A percentile compares a stretch with the other conserved stretches of the same genome.
These are phyloP conservation scores for Saccharomycopsis sp. DNA, from an alignment of 805 yeast species.

Conservation along the genomic window DNA sequence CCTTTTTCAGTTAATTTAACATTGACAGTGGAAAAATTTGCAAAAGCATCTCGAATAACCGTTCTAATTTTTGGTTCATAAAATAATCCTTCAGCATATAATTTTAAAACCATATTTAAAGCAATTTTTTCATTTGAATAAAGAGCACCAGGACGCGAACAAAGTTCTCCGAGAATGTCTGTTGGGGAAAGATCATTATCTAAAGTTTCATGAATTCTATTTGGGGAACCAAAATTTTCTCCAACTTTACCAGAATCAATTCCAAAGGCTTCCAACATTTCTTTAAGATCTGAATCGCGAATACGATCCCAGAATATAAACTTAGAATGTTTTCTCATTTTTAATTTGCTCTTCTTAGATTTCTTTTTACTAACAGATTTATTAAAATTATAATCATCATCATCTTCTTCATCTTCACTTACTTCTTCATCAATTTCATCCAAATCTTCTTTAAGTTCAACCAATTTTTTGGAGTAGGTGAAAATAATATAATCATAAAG, in stretches of 20 bases:
- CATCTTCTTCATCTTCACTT: constrained; percentile 24
- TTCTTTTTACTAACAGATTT: background rate
- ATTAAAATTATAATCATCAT: background rate
- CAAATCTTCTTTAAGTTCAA: constrained; percentile 23
- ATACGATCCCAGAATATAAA: constrained; percentile 57
- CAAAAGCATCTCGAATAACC: constrained; percentile 53
- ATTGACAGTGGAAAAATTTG: constrained; percentile 55
- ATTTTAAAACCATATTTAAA: constrained; percentile 59
- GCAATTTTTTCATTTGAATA: constrained; percentile 54
- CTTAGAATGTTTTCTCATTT: constrained; percentile 45
- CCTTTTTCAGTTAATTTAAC: constrained; percentile 81
- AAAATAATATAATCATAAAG: constrained; percentile 63
- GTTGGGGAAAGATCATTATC: constrained; percentile 56
- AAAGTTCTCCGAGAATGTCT: constrained; percentile 46
- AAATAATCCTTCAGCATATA: constrained; percentile 68
- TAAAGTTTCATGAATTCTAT: constrained; percentile 60
- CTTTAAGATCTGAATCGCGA: constrained; percentile 50
- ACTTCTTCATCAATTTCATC: constrained; percentile 28
- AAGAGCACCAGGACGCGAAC: constrained; percentile 34
- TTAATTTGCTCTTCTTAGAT: constrained; percentile 19
- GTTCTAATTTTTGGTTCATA: constrained; percentile 74
- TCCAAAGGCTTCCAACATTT: constrained; percentile 62
- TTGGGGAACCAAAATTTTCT: constrained; percentile 60
- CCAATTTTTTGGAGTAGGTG: constrained; percentile 35
- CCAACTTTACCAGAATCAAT: constrained; percentile 73